These are phyloP conservation scores for Penicillium sp. DNA, from an alignment of 2,329 filamentous ascomycete genomes.

Conservation along the genomic window DNA sequence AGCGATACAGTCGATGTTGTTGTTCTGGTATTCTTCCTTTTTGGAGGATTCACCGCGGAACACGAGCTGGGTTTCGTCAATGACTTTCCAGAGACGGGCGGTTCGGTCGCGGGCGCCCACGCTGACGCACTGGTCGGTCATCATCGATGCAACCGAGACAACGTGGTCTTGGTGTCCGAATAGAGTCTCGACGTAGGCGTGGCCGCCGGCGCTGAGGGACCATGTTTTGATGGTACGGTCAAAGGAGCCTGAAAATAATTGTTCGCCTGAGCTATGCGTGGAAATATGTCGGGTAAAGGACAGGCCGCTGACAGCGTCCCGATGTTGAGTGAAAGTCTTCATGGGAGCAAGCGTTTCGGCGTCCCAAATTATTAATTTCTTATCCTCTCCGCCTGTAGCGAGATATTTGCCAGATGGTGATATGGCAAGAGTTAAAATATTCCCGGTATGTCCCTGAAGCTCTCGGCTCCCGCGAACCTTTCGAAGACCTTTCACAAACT, in stretches of 20 bases:
- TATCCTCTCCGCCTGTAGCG: slow-evolving; percentile 82
- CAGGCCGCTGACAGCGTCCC: slow-evolving; percentile 79
- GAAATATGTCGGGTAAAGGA: slow-evolving; percentile 76
- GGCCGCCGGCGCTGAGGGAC: slow-evolving; percentile 71
- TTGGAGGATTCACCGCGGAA: slow-evolving; percentile 71
- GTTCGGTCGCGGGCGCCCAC: slow-evolving; percentile 90
- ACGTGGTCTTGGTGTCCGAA: slow-evolving; percentile 95
- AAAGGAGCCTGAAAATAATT: slow-evolving; percentile 84
- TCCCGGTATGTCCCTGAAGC: slow-evolving; percentile 69
- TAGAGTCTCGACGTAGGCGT: slow-evolving; percentile 91
- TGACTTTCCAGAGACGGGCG: slow-evolving; percentile 90
- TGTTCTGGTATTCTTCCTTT: slow-evolving; percentile 59
- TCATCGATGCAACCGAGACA: slow-evolving; percentile 75
- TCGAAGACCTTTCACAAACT: slow-evolving; percentile 47
- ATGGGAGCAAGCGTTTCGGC: slow-evolving; percentile 72
- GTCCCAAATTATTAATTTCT: slow-evolving; percentile 82
- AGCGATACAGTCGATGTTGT: slow-evolving; percentile 86
- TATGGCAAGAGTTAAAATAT: slow-evolving; percentile 79
- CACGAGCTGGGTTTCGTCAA: slow-evolving; percentile 90
- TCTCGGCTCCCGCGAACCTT: slow-evolving; percentile 37
- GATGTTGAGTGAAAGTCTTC: slow-evolving; percentile 84
- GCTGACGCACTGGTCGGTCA: slow-evolving; percentile 82
- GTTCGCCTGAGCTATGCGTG: slow-evolving; percentile 58
- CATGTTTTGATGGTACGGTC: slow-evolving; percentile 95
- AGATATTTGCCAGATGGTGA: slow-evolving; percentile 88